Evolutionary conservation across 495 filamentous ascomycete species (phyloP).

Genomic region (Neurospora sp.): DNA sequence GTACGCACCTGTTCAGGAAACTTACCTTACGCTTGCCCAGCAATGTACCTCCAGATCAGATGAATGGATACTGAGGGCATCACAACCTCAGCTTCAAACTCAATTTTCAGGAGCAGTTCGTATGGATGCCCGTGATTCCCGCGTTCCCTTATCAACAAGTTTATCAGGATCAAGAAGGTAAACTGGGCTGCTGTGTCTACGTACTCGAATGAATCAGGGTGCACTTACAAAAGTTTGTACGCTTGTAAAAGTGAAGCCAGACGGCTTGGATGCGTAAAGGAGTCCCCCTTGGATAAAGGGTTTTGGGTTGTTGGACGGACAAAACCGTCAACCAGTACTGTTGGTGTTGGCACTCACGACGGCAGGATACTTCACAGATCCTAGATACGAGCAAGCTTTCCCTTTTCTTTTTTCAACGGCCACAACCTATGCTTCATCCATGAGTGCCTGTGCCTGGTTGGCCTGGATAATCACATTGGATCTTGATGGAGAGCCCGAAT

Average conservation of each 20-base stretch:
- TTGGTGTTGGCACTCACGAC: background rate
- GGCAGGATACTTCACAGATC: background rate
- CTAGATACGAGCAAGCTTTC: background rate
- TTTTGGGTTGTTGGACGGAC: background rate
- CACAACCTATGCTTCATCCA: background rate
- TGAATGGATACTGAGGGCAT: background rate
- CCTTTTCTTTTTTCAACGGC: background rate
- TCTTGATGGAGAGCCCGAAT: background rate
- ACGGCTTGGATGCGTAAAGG: background rate
- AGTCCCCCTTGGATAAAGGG: background rate
- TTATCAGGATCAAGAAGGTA: background rate
- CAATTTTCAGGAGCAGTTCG: background rate
- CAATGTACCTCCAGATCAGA: background rate
- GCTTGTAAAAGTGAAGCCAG: background rate
- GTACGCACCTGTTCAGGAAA: background rate
- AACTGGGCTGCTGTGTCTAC: background rate
- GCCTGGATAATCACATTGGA: background rate
- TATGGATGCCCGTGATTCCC: background rate
- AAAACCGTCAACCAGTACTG: background rate
- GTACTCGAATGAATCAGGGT: background rate
- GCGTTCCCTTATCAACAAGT: background rate
- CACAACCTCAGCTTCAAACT: background rate
- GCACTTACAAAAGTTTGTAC: background rate
- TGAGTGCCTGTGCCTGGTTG: background rate
- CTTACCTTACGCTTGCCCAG: background rate